Base-by-base conservation (phyloP, 352 stramenopile genomes). In the Aphanomyces astaci region DNA sequence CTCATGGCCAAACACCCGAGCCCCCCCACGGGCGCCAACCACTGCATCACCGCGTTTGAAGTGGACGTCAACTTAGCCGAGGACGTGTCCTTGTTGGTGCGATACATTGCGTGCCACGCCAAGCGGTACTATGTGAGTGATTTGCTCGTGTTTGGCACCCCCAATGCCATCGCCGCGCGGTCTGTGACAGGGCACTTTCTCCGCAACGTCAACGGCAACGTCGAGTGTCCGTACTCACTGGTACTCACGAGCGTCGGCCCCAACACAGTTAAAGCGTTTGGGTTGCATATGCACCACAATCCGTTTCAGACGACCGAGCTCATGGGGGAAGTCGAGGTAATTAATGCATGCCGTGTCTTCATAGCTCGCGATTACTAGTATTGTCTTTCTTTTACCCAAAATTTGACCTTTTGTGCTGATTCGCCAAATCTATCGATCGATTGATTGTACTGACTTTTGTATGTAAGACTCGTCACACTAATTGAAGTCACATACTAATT, bases 81-180 rank as follows among this genome's bases (percentile, higher is more conserved):
- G 66, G 77, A 88, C 56, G 84, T 94, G 7, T 80, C 80, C 60
- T 88, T 91, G 67, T 64, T 95, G 52, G 64, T 95, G 30, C 81
- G 87, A 0, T 95, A 93, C 62, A 89, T 95, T 65, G 87, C 81
- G n/a, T 92, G 82, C 39, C 87, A 95, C 36, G 78, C 78, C 2
- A 80, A 78, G 27, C 82, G 87, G 7, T 95, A 95, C 62, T 84
- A 92, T 27, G 80, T 95, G 32, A 72, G 87, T 3, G 87, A 95
- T 46, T 54, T 95, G 33, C 81, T 90, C 75, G 83, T 93, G 62
- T 94, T 90, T 69, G 87, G 87, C 11, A 94, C 87, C 30, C 82
- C 87, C 0, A 86, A 95, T 64, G 78, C 87, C 1, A 73, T 95
- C n/a, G 82, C 86, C 31, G 90, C 82, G 27, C 82, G 90, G 71